These are phyloP conservation scores for Apium graveolens DNA, from an alignment of 129 eudicot species.

Conservation along the genomic window DNA sequence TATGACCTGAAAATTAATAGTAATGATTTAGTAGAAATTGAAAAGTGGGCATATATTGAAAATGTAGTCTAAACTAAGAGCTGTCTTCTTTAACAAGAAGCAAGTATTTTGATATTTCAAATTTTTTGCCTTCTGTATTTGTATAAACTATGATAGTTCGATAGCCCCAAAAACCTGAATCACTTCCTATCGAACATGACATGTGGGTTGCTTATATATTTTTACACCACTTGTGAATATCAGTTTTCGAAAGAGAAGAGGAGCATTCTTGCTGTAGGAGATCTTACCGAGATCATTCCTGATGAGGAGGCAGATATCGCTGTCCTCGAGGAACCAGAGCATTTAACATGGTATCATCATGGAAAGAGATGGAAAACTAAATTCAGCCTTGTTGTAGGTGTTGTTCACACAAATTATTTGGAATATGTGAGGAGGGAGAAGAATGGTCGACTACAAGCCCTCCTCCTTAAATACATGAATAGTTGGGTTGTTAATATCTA, in stretches of 20 bases:
- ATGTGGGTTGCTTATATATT: neutral
- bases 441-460: conserved; percentile 62
- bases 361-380: conserved; percentile 88
- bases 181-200: neutral
- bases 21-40: neutral
- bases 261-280: conserved; percentile 93
- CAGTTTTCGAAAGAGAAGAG: conserved; percentile 84
- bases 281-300: conserved; percentile 77
- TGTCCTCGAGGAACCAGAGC: conserved; percentile 99
- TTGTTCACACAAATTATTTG: conserved; percentile 87
- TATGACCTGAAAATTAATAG: neutral
- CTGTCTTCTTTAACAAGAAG: neutral
- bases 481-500: conserved; percentile 87
- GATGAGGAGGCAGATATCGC: conserved; percentile 95
- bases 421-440: conserved; percentile 90
- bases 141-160: neutral
- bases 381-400: conserved; percentile 71
- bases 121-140: neutral
- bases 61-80: neutral
- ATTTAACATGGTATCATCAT: conserved; percentile 98
- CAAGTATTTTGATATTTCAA: neutral
- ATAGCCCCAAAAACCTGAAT: neutral
- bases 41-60: neutral
- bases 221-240: conserved; percentile 1
- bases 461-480: conserved; percentile 65